phyloP scores from a whole-genome alignment of 75 land plant species.

The Sequoiadendron giganteum region DNA sequence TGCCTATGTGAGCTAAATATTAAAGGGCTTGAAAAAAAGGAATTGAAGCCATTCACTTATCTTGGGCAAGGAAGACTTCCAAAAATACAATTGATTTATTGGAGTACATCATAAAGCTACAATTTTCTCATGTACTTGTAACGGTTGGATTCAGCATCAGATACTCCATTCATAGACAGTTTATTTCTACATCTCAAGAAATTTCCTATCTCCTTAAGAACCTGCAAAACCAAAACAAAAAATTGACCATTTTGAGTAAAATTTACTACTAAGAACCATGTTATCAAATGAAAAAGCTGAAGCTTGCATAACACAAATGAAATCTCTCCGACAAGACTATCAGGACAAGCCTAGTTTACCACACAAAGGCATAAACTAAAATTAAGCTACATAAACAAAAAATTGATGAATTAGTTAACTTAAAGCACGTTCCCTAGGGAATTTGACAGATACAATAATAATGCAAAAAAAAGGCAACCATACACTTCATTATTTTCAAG shows the following conservation, averaged over 20 bases:
- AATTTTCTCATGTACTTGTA: not conserved
- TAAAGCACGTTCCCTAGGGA: not conserved
- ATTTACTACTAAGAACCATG: not conserved
- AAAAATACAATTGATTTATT: not conserved
- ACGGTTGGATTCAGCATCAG: not conserved
- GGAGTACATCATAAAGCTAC: not conserved
- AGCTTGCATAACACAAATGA: not conserved
- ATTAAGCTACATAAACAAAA: not conserved
- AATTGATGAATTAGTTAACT: not conserved
- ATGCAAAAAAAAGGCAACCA: not conserved
- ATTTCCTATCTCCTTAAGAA: not conserved
- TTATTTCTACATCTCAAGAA: not conserved
- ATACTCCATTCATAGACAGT: not conserved
- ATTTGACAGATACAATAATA: not conserved
- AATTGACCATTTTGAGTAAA: not conserved
- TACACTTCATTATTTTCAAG: not conserved
- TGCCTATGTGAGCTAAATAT: not conserved
- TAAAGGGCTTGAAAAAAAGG: not conserved
- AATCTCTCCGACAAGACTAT: not conserved
- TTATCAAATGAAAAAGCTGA: not conserved
- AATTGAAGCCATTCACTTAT: not conserved
- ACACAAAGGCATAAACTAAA: not conserved
- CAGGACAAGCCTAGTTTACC: too few species aligned
- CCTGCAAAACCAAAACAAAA: not conserved
- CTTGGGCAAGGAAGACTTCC: not conserved